phyloP scores from a whole-genome alignment of 768 basidiomycete genomes.

The Candolleomyces efflorescens region DNA sequence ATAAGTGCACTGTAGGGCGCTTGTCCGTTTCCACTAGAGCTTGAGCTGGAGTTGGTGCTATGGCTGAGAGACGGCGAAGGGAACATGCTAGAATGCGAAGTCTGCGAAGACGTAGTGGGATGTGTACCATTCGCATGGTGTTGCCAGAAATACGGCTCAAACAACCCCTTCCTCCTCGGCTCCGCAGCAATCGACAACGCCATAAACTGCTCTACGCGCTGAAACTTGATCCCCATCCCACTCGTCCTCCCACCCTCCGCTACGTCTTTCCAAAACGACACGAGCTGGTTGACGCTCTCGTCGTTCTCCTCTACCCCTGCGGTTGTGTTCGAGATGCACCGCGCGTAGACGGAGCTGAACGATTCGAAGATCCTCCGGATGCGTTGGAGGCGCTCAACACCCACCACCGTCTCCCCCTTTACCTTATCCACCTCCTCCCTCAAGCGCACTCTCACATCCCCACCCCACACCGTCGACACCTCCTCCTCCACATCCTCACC shows the following conservation, averaged over 20 bases:
- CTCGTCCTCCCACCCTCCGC: conserved; percentile 36
- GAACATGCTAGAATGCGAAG: no score
- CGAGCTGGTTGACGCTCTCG: conserved; percentile 46
- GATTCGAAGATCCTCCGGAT: conserved; percentile 48
- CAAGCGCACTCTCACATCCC: conserved; percentile 45
- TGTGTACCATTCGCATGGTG: conserved; percentile 18
- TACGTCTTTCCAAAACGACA: conserved; percentile 54
- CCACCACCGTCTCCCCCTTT: conserved; percentile 28
- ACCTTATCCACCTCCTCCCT: conserved; percentile 36
- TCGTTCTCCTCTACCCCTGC: conserved; percentile 34
- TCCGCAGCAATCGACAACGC: conserved; percentile 73
- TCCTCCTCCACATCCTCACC: conserved; percentile 34
- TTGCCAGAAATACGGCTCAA: conserved; percentile 76
- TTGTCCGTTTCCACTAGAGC: no score
- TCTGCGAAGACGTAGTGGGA: no score
- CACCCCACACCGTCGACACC: conserved; percentile 59
- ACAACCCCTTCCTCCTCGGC: conserved; percentile 66
- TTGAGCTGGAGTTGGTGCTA: conserved; percentile 37
- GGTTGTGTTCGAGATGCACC: conserved; percentile 42
- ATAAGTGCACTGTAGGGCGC: conserved; percentile 24
- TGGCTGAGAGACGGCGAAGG: conserved; percentile 14
- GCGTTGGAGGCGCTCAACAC: conserved; percentile 33
- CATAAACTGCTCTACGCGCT: conserved; percentile 72
- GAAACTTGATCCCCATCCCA: conserved; percentile 52
- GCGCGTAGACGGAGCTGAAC: conserved; percentile 44